These are phyloP conservation scores for Lagenidium giganteum DNA, from an alignment of 352 stramenopile species.

Conservation along the genomic window DNA sequence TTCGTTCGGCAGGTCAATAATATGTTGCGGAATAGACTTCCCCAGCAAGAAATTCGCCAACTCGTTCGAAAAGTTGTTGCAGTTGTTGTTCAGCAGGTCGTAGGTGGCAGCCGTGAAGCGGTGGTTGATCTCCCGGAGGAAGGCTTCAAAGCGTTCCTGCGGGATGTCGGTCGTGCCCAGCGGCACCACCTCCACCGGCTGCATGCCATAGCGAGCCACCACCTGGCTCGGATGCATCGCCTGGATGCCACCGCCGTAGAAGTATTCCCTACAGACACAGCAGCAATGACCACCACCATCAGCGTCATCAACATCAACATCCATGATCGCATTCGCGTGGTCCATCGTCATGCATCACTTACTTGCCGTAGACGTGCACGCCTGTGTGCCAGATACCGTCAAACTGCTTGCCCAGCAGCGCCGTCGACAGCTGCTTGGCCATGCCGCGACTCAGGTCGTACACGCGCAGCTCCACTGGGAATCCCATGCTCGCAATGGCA, in stretches of 20 bases:
- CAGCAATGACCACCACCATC: conserved; percentile 12
- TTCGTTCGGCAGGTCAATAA: conserved; percentile 86
- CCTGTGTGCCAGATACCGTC: conserved; percentile 93
- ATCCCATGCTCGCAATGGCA: conserved; percentile 20
- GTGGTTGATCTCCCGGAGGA: conserved; percentile 65
- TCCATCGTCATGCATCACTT: conserved; percentile 1
- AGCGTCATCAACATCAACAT: too few species aligned
- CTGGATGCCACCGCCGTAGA: conserved; percentile 93
- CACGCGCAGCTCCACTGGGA: conserved; percentile 83
- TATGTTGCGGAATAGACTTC: conserved; percentile 86
- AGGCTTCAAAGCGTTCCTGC: conserved; percentile 79
- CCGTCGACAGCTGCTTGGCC: conserved; percentile 80
- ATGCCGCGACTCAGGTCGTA: conserved; percentile 96
- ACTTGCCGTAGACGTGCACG: conserved; percentile 61
- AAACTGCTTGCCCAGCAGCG: conserved; percentile 90
- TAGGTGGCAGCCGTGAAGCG: conserved; percentile 89
- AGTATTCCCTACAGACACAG: conserved; percentile 79
- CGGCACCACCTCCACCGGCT: conserved; percentile 72
- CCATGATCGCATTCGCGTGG: neutral
- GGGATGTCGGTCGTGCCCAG: conserved; percentile 79
- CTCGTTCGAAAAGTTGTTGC: conserved; percentile 96
- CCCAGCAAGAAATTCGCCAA: conserved; percentile 85
- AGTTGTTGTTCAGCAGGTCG: conserved; percentile 94
- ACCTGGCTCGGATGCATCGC: conserved; percentile 58
- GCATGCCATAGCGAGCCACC: conserved; percentile 79